Base-by-base conservation (phyloP, 441 rosid species). In the Biscutella laevigata region DNA sequence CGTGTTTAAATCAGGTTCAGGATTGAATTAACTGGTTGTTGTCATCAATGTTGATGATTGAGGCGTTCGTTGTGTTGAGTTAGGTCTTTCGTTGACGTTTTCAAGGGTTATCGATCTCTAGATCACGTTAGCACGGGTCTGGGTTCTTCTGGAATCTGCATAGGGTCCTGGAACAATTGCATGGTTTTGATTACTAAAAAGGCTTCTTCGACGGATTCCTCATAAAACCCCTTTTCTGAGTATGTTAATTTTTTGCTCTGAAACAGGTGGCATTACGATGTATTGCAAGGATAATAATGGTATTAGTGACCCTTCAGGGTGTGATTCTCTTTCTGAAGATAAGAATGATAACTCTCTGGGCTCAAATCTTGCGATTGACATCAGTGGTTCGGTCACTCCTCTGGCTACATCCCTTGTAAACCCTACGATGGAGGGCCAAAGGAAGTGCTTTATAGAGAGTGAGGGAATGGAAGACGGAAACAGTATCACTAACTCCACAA, bases 101-200 rank as follows among this genome's bases (percentile, higher is more conserved):
- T 49, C 21, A 16, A 22, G 12, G 13, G 41, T 22, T 17, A 34
- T 71, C 12, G 63, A 42, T 68, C 29, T 61, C 34, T 68, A 17
- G 56, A 50, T 26, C 64, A 39, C 30, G 58, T 13, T 33, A 17
- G 8, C 34, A 28, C 43, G 37, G 58, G 28, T 67, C 64, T 79
- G 73, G 67, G 71, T 59, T 76, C 64, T 27, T 59, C 66, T 30
- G 65, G 49, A 50, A 74, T 62, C 57, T 61, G 55, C 25, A 29
- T 30, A 61, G 32, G 27, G 48, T 61, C 3, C 40, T 33, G 21
- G 73, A 67, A 62, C 35, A 51, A 22, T 44, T 53, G 22, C 41
- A 12, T 26, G 44, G 11, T 3, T 32, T 53, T 57, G 71, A 59
- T 42, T 59, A 28, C 20, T 5, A 71, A 58, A 64, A 43, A 60